Base-by-base conservation (phyloP, 1,284 basidiomycete species). In the Neotropicomus parvogracilis region DNA sequence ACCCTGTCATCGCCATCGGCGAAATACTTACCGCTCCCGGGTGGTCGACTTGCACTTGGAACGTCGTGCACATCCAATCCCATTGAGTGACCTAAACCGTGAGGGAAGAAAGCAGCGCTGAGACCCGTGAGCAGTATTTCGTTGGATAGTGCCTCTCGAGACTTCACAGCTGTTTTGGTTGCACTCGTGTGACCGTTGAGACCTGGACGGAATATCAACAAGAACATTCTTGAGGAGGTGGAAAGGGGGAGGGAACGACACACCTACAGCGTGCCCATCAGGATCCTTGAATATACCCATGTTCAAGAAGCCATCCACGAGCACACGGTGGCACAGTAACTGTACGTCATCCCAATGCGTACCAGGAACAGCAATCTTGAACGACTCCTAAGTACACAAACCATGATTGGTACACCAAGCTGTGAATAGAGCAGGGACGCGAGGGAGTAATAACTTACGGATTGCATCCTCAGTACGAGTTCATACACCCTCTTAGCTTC, bases 1-100 rank as follows among this genome's bases (percentile, higher is more conserved):
- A 17, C 32, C 12, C 17, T 44, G 3, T 48, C 44, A 10, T 39
- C 40, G 8, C 12, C 45, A 27, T 37, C 31, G 7, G 56, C 50
- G 7, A 62, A 62, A 43, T 64, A 63, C 63, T 72, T 62, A 43
- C 61, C 66, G 50, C 84, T 85, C 6, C 69, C 64, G 13, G 54
- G 59, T 1, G 88, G 87, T 58, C 82, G 85, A 57, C 83, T 85
- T 17, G 84, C 83, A 38, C 75, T 80, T 1, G 88, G 86, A 1
- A 86, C 86, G 59, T 91, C 93, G 60, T 93, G 91, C 5, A 94
- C 91, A 65, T 95, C 92, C 63, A 95, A 73, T 6, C 92, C 92
- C 33, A 95, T 73, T 17, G 87, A 88, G 65, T 95, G 93, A 2
- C 92, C 90, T 35, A 95, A 73, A 7, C 92, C 93, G 61, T 95